Evolutionary conservation across 345 rosid species (phyloP).

Genomic region (Brassica nigra): DNA sequence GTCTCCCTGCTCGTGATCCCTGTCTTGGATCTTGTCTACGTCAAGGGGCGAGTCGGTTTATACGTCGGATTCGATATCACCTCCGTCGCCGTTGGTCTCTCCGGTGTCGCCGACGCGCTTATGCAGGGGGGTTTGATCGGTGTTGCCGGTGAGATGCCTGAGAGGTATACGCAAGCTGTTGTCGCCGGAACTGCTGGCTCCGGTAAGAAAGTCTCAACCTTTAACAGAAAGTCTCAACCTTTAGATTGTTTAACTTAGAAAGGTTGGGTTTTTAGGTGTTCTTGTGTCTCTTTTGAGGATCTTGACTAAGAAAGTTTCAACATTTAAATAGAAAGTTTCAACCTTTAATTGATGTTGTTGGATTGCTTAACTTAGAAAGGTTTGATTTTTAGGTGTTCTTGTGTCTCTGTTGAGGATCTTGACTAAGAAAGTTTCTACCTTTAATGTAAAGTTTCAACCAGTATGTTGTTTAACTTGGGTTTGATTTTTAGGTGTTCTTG

Average conservation of each 20-base stretch:
- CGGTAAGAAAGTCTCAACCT: conserved; percentile 46
- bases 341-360: neutral
- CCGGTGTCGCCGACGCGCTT: conserved; percentile 83
- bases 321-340: neutral
- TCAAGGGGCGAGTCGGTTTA: conserved; percentile 78
- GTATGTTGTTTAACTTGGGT: too few relatives aligned
- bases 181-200: conserved; percentile 97
- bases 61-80: conserved; percentile 69
- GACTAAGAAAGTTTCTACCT: conserved; percentile 32
- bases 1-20: conserved; percentile 73
- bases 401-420: conserved; percentile 76
- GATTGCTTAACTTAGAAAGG: neutral
- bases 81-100: conserved; percentile 53
- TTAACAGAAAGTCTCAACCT: neutral
- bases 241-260: too few relatives aligned
- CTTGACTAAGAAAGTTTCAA: neutral
- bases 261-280: too few relatives aligned
- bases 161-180: conserved; percentile 88
- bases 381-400: conserved; percentile 63
- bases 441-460: neutral
- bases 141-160: conserved; percentile 91
- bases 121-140: conserved; percentile 91
- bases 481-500: conserved; percentile 67
- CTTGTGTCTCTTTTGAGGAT: too few relatives aligned
- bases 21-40: conserved; percentile 65